phyloP scores from a whole-genome alignment of 176 grass and related monocot species.

The Raddia guianensis region DNA sequence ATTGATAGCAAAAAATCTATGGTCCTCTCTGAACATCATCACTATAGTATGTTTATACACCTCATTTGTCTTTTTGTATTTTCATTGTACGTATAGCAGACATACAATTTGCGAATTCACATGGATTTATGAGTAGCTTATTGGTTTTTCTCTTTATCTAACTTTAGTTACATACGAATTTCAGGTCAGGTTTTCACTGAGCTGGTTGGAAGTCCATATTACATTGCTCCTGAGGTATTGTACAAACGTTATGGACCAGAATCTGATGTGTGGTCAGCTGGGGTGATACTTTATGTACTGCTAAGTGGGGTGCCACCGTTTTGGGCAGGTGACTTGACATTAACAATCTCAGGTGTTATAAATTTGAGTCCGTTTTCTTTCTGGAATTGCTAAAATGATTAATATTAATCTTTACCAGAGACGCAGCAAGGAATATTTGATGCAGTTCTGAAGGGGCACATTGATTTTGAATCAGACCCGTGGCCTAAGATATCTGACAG shows the following conservation, averaged over 20 bases:
- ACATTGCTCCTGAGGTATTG: slow-evolving; percentile 88
- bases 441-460: slow-evolving; percentile 75
- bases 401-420: slow-evolving; percentile 49
- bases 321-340: slow-evolving; percentile 69
- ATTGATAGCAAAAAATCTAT: background rate
- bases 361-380: slow-evolving; percentile 20
- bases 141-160: background rate
- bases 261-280: slow-evolving; percentile 87
- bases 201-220: slow-evolving; percentile 86
- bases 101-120: background rate
- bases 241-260: slow-evolving; percentile 82
- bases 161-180: slow-evolving; percentile 20
- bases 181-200: slow-evolving; percentile 81
- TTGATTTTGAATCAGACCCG: slow-evolving; percentile 88
- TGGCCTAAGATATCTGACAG: slow-evolving; percentile 89
- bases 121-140: background rate
- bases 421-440: slow-evolving; percentile 96
- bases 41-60: background rate
- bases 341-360: slow-evolving; percentile 20
- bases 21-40: background rate
- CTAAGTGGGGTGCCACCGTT: slow-evolving; percentile 90
- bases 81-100: background rate
- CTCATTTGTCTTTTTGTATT: background rate
- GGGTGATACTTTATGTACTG: slow-evolving; percentile 86
- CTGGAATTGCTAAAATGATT: slow-evolving; percentile 31